Base-by-base conservation (phyloP, 257 asterid species). In the Lycium ferocissimum region DNA sequence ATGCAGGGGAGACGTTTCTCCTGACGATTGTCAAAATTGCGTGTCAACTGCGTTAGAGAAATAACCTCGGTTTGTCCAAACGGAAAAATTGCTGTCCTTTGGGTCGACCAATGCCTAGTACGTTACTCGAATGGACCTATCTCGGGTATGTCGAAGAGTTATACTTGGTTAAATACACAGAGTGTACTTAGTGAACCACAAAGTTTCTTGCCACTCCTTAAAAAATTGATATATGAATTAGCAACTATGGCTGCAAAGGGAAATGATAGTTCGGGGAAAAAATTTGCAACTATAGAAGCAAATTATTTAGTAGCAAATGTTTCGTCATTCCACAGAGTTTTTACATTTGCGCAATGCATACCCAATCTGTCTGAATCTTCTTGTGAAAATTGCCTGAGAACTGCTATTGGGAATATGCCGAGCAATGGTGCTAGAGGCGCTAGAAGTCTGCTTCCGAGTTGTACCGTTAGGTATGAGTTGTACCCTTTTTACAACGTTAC, bases 1-100 rank as follows among this genome's bases (percentile, higher is more conserved):
- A 54, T 89, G 90, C 37, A 85, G 88, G 9, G 89, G 86, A 26
- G 89, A 88, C 63, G 58, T 85, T 45, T 78, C 43, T 0, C 1
- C 20, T 0, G 7, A n/a, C 6, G 79, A 8, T 9, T 88, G 90
- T 81, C 47, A 71, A 11, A 22, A 35, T 2, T 89, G 88, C 4
- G 66, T 85, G 49, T 22, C 62, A 58, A 66, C 17, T 18, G 82
- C 84, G 2, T 4, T 2, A 18, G 1, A 5, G 84, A 85, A 1
- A 26, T 59, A 2, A 70, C 14, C 58, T 47, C 26, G 1, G 58
- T 22, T 2, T 51, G 18, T 82, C 53, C 37, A 2, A 54, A 26
- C 3, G 13, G 13, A 37, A 85, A 59, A 18, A 0, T 0, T 7
- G 72, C 20, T 6, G 14, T n/a, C 18, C 1, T 62, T 59, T 85